Base-by-base conservation (phyloP, 495 filamentous ascomycete species). In the Geopyxis carbonaria region DNA sequence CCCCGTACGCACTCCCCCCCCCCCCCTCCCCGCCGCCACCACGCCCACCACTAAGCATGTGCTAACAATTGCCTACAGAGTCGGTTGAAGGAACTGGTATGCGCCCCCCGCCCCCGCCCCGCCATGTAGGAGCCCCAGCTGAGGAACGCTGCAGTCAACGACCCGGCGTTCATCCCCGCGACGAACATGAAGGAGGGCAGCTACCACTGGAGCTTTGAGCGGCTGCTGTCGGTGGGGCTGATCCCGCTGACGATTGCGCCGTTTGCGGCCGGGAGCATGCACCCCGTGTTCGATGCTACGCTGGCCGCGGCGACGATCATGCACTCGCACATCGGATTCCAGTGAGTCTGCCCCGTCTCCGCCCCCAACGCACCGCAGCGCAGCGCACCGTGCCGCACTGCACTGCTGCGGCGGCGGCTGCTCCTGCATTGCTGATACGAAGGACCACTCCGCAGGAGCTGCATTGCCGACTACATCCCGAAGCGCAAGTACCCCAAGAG, bases 201-300 rank as follows among this genome's bases (percentile, higher is more conserved):
- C 60, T 95, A 95, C 68, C 89, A 97, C 68, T 97, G 89, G 89
- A 75, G 78, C 45, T 92, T 93, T 57, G 89, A 97, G 69, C 76
- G 89, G 47, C 54, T 87, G 13, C 61, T 94, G 43, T 72, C 76
- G 38, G 76, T 68, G 13, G 77, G 70, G 29, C 72, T 97, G 30
- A 60, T 97, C 42, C 89, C 91, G 31, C 64, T 97, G 34, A 85
- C 76, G 46, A 62, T 97, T 41, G 79, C 83, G 24, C 89, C 89
- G 31, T 95, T 97, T 66, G 84, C 83, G 32, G 76, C 78, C 22
- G 82, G 84, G 51, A 81, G 82, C 31, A 68, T 94, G 42, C 87
- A 92, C 70, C 91, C 89, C 33, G 65, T 77, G 41, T 73, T 75
- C 53, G 89, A 97, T 58, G 83, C 86, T 31, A 55, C 81, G 48